Evolutionary conservation across 495 filamentous ascomycete genomes (phyloP).

Genomic region (Lasiosphaeriaceae sp.): DNA sequence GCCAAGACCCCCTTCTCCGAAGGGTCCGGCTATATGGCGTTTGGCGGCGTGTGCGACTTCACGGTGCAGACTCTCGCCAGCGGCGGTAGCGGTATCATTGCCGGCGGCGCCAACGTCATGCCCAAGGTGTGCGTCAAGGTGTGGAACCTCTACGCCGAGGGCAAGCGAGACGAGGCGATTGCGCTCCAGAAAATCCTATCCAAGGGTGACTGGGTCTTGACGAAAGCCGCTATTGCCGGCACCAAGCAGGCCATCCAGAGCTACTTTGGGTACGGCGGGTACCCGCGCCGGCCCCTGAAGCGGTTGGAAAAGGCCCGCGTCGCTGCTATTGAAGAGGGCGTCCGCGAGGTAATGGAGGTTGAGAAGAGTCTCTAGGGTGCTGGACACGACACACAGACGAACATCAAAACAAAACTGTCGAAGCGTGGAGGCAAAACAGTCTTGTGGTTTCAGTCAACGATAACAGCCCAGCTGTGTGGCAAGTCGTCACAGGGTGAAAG

Average conservation of each 20-base stretch:
- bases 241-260: slow-evolving; percentile 81
- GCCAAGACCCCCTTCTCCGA: slow-evolving; percentile 64
- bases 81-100: slow-evolving; percentile 80
- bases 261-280: slow-evolving; percentile 82
- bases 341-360: slow-evolving; percentile 62
- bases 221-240: slow-evolving; percentile 79
- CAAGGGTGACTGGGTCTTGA: slow-evolving; percentile 80
- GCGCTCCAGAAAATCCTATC: slow-evolving; percentile 67
- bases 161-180: slow-evolving; percentile 69
- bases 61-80: slow-evolving; percentile 75
- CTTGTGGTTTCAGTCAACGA: too few relatives aligned
- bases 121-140: slow-evolving; percentile 77
- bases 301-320: slow-evolving; percentile 58
- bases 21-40: slow-evolving; percentile 75
- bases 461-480: too few relatives aligned
- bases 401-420: too few relatives aligned
- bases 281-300: slow-evolving; percentile 69
- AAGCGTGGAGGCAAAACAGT: too few relatives aligned
- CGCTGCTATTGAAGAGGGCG: slow-evolving; percentile 62
- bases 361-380: slow-evolving; percentile 47
- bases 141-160: slow-evolving; percentile 73
- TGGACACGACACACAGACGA: background rate
- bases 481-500: too few relatives aligned
- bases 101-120: slow-evolving; percentile 81
- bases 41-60: slow-evolving; percentile 87